Percentiles rank a stretch among this genome's conserved stretches.
Evolutionary conservation across 805 yeast genomes (phyloP).

Genomic region (Pichia deserticola): DNA sequence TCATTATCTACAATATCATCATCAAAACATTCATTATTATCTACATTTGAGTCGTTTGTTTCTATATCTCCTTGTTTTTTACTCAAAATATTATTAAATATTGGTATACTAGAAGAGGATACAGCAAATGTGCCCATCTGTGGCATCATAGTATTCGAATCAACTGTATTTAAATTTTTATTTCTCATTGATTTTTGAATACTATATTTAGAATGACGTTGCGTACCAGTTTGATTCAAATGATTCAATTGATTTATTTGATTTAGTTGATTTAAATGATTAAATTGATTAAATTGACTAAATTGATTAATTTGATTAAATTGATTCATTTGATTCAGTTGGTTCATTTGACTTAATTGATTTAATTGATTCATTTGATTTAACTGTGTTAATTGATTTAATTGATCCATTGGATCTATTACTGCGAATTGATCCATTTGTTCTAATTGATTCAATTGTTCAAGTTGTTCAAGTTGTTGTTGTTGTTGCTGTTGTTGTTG

Average conservation of each 20-base stretch:
- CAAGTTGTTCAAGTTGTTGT: background rate
- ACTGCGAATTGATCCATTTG: background rate
- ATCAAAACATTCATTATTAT: background rate
- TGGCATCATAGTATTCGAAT: background rate
- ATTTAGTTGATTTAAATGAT: background rate
- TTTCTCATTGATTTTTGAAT: background rate
- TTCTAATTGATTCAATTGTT: background rate
- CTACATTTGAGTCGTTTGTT: background rate
- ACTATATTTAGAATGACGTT: background rate
- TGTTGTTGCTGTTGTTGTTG: conserved; percentile 12
- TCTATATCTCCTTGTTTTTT: background rate
- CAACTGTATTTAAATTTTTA: background rate
- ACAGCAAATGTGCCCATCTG: background rate
- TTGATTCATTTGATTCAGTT: background rate
- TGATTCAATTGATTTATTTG: conserved; percentile 2
- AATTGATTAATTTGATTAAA: background rate
- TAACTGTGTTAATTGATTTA: background rate
- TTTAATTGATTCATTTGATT: conserved; percentile 1
- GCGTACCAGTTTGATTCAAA: background rate
- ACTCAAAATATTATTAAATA: background rate
- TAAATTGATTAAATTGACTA: background rate
- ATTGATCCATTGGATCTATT: background rate
- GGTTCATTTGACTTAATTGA: background rate
- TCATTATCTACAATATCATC: background rate
- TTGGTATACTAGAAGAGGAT: background rate